A percentile compares a stretch with the other conserved stretches of the same genome.
Evolutionary conservation across 306 rosid genomes (phyloP).

Genomic region (Dryas drummondii): DNA sequence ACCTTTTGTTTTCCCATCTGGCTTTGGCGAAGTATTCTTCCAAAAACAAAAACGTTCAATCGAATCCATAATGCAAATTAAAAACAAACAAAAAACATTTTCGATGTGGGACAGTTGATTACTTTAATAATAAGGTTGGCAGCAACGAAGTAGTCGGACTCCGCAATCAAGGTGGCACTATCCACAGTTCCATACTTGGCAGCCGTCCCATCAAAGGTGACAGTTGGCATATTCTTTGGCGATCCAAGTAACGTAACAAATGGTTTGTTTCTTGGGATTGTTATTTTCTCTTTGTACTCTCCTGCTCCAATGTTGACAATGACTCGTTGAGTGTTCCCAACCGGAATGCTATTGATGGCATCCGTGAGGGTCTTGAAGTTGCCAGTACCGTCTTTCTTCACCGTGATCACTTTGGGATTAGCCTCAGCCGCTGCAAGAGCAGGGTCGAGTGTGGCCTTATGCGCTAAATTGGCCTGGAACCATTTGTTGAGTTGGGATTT

Average conservation of each 20-base stretch:
- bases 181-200: slow-evolving; percentile 50
- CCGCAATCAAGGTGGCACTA: slow-evolving; percentile 47
- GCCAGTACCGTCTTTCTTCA: slow-evolving; percentile 47
- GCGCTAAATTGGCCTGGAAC: slow-evolving; percentile 34
- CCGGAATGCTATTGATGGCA: slow-evolving; percentile 54
- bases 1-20: slow-evolving; percentile 20
- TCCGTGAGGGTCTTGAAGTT: slow-evolving; percentile 45
- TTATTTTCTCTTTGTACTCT: slow-evolving; percentile 53
- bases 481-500: slow-evolving; percentile 30
- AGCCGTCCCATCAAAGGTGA: slow-evolving; percentile 45
- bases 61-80: too few species aligned
- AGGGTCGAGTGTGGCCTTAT: slow-evolving; percentile 36
- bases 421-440: slow-evolving; percentile 44
- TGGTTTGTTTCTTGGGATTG: slow-evolving; percentile 37
- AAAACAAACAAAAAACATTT: too few species aligned
- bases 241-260: slow-evolving; percentile 47
- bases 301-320: slow-evolving; percentile 56
- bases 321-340: slow-evolving; percentile 43
- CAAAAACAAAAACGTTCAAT: too few species aligned
- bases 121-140: slow-evolving; percentile 44
- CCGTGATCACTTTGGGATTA: slow-evolving; percentile 33
- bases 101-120: background rate
- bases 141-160: slow-evolving; percentile 40
- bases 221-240: slow-evolving; percentile 32
- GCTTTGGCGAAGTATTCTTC: slow-evolving; percentile 49